Conservation (phyloP, 257 asterid species). For the Paraleonurus japonicus region DNA sequence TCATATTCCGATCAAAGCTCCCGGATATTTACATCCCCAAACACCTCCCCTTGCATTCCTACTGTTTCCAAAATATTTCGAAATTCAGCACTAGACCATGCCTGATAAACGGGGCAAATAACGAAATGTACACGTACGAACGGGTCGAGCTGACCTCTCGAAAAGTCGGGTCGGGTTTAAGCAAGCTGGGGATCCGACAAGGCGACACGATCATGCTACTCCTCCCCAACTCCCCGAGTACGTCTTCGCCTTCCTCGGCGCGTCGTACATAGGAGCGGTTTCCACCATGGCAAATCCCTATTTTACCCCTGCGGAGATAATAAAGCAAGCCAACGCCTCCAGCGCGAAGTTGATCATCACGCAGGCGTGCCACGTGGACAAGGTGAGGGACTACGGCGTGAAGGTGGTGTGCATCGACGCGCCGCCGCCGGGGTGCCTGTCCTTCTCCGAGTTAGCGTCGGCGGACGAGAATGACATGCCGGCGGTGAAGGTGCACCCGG, state of each 20-base stretch:
- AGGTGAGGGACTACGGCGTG: conserved; percentile 44
- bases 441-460: conserved; percentile 50
- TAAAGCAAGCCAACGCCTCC: conserved; percentile 72
- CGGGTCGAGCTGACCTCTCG: conserved; percentile 62
- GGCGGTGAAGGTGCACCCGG: conserved; percentile 51
- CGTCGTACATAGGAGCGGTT: conserved; percentile 65
- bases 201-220: conserved; percentile 78
- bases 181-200: conserved; percentile 51
- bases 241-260: conserved; percentile 74
- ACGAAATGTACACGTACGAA: conserved; percentile 50
- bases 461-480: conserved; percentile 65
- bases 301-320: conserved; percentile 63
- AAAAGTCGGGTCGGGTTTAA: conserved; percentile 58
- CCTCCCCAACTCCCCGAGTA: conserved; percentile 73
- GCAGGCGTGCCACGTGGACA: conserved; percentile 46
- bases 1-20: conserved; percentile 66
- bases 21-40: conserved; percentile 78
- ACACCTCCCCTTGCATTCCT: conserved; percentile 67
- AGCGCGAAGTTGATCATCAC: conserved; percentile 55
- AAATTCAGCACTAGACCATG: conserved; percentile 46
- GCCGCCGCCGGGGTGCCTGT: conserved; percentile 40
- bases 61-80: conserved; percentile 70
- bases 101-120: conserved; percentile 60
- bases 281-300: conserved; percentile 84
- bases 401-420: conserved; percentile 50